Base-by-base conservation (phyloP, 768 basidiomycete species). In the Pilatotrama ljubarskyi region DNA sequence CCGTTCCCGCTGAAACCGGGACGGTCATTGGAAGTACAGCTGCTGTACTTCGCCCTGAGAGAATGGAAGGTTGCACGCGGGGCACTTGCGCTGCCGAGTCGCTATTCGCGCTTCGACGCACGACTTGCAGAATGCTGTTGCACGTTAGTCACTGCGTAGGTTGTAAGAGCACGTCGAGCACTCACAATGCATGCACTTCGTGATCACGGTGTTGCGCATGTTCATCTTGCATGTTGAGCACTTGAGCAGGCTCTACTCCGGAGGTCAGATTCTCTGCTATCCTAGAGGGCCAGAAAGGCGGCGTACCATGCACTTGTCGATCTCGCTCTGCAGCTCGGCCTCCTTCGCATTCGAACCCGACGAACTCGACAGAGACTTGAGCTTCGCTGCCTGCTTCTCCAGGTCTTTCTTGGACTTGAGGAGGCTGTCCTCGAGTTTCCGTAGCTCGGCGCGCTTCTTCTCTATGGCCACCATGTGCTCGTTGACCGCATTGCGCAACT, bases 41-140 rank as follows among this genome's bases (percentile, higher is more conserved):
- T 78, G 76, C 67, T 84, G 81, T n/a, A 94, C 91, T 63, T 98
- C 95, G 49, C 86, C 87, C 66, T 87, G 84, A 5, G 88, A 87
- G 75, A 98, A 98, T 1, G 81, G 73, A 32, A 89, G 68, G 62
- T 88, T 88, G 71, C 95, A 98, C 6, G 89, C 87, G 22, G 95
- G 95, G 75, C 95, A 98, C 72, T 95, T 95, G 25, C 95, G 87
- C 71, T 97, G 95, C 59, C 95, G 85, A 15, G 91, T 94, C 25
- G 88, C 75, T 65, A 98, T 82, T 41, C 96, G 88, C n/a, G 86
- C 79, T 63, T 97, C 95, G 35, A 98, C 82, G 70, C 90, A 97
- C 55, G 79, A 71, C 73, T 85, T 88, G 74, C 91, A 93, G 75
- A 95, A 95, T 0, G 93, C 93, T 94, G 64, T 8, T 14, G 9